phyloP scores from a whole-genome alignment of 1,284 basidiomycete genomes.

The Gymnopus androsaceus region DNA sequence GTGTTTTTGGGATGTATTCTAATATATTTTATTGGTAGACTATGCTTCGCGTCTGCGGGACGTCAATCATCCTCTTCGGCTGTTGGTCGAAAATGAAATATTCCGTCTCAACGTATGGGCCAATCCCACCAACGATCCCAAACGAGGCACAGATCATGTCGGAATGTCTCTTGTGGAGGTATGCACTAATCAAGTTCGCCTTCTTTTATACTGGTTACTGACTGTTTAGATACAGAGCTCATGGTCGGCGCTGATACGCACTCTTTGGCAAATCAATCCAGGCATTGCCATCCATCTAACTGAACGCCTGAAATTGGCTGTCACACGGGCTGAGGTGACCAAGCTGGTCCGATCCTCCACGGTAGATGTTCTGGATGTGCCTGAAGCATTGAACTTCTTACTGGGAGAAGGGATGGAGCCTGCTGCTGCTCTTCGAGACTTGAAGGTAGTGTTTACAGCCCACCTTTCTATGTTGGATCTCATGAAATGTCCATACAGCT shows the following conservation, averaged over 20 bases:
- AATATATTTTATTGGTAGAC: constrained; percentile 41
- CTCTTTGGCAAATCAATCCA: constrained; percentile 84
- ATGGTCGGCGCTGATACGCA: constrained; percentile 72
- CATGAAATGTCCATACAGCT: constrained; percentile 50
- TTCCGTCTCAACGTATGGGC: constrained; percentile 87
- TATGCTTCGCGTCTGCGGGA: constrained; percentile 61
- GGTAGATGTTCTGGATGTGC: constrained; percentile 68
- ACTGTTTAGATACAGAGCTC: constrained; percentile 48
- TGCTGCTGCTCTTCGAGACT: constrained; percentile 54
- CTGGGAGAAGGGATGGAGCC: constrained; percentile 72
- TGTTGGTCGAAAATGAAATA: constrained; percentile 91
- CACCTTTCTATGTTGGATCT: background rate
- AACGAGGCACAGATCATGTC: constrained; percentile 64
- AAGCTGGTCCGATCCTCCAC: constrained; percentile 78
- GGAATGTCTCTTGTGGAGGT: constrained; percentile 62
- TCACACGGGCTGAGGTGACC: constrained; percentile 70
- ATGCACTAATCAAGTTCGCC: constrained; percentile 19
- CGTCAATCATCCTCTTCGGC: constrained; percentile 71
- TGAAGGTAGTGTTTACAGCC: constrained; percentile 58
- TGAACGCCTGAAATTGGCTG: constrained; percentile 80
- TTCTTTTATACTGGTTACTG: constrained; percentile 1
- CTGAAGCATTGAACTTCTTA: constrained; percentile 82
- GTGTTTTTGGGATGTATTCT: constrained; percentile 5
- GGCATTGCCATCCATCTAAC: constrained; percentile 81
- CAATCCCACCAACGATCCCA: constrained; percentile 81